Base-by-base conservation (phyloP, 495 filamentous ascomycete genomes). In the Aspergillus steynii region DNA sequence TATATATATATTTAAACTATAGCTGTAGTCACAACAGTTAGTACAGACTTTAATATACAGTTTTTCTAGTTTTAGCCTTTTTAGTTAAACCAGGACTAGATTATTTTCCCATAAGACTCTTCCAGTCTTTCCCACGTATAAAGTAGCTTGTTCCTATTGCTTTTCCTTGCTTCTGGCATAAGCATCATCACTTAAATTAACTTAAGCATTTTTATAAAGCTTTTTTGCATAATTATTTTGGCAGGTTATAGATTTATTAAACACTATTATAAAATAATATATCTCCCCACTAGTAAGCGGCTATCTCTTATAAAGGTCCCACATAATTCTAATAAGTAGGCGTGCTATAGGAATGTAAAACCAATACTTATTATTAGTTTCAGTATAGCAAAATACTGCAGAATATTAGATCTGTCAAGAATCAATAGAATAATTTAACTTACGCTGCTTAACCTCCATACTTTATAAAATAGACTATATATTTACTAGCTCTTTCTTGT, bases 71-170 rank as follows among this genome's bases (percentile, higher is more conserved):
- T 51, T 51, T 6, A 51, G 49, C 25, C 49, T 51, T 51, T 51
- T 51, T 20, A 51, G 49, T 20, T 51, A 20, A 20, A 51, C 49
- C 49, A 51, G 49, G 8, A 51, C 49, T 26, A 51, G 49, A 7
- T 51, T 7, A 20, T 51, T 20, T 10, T 26, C 49, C 49, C 49
- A 51, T 51, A 51, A 20, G 25, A 51, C 10, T 51, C 49, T 51
- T 51, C 49, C 49, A 51, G 49, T 51, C 8, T 51, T 51, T 20
- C 49, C 49, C 8, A 51, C 25, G 49, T 20, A 51, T 51, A 51
- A 20, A 51, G 49, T 51, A 51, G 49, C 49, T 51, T 20, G 49
- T 51, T 51, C 10, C 26, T 20, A 51, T 20, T 51, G 49, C 49
- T 20, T 20, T 51, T 51, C 49, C 49, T 51, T 20, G 25, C 49